Evolutionary conservation across 352 stramenopile species (phyloP).

Genomic region (Lagenidium sp.): DNA sequence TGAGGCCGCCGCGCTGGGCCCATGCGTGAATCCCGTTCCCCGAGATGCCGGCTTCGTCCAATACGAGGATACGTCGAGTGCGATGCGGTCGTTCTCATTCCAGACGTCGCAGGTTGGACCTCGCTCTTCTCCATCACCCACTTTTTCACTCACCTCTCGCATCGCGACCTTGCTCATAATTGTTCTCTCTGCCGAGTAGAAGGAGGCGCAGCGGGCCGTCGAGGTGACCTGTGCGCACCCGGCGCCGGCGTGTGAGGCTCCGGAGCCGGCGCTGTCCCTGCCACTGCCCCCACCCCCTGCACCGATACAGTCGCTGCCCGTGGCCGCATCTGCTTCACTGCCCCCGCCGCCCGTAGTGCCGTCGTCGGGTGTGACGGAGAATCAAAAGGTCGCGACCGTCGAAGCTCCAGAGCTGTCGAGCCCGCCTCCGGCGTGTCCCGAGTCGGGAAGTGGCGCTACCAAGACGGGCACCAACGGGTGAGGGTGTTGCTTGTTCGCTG

Average conservation of each 20-base stretch:
- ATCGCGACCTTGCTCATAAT: not conserved
- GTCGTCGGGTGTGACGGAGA: conserved; percentile 3
- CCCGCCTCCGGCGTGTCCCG: conserved; percentile 1
- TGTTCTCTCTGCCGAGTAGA: not conserved
- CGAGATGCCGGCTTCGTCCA: conserved; percentile 44
- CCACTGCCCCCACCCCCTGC: conserved; percentile 1
- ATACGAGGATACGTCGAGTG: conserved; percentile 28
- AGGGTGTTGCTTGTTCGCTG: no score
- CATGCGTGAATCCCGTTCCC: conserved; percentile 54
- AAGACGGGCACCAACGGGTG: no score
- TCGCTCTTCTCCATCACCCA: no score
- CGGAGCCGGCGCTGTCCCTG: conserved; percentile 4
- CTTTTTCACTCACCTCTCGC: not conserved
- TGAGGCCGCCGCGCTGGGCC: conserved; percentile 22
- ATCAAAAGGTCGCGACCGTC: conserved; percentile 12
- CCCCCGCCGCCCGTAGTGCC: not conserved
- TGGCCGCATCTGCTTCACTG: not conserved
- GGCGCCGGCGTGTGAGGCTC: not conserved
- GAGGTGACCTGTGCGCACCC: not conserved
- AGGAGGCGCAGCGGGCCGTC: conserved; percentile 12
- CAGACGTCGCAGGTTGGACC: conserved; percentile 46
- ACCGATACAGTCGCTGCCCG: not conserved
- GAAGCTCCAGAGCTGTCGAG: conserved; percentile 9
- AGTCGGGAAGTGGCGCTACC: no score
- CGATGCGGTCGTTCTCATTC: conserved; percentile 64